Base-by-base conservation (phyloP, 192 early-diverging fungal species). In the Coemansia sp. region DNA sequence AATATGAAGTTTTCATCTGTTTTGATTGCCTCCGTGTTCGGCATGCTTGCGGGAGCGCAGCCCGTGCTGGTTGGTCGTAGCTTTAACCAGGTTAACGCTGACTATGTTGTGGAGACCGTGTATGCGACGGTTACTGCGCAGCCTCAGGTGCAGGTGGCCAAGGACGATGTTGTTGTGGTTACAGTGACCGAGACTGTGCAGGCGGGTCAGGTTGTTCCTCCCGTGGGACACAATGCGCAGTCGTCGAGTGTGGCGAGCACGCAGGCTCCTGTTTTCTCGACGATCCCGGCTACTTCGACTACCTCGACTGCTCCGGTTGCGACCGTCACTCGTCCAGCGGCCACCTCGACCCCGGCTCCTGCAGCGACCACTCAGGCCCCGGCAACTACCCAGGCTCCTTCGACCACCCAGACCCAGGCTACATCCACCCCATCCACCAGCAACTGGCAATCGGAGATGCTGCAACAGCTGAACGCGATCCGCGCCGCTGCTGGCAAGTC, bases 1-100 rank as follows among this genome's bases (percentile, higher is more conserved):
- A 69, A 46, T 51, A 72, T 71, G 54, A 78, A 72, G 66, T 63
- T 78, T 55, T 34, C 66, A 23, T 68, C 66, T 4, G 59, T 78
- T 63, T 11, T 66, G 17, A 20, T 72, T 4, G 70, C 66, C 7
- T 57, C 75, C 7, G 37, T 72, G 4, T 65, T 78, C 17, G 66
- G 70, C 17, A 70, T 70, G 37, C 34, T 69, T 22, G 70, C 64
- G 22, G 36, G 60, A 7, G 75, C 70, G 15, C 66, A 72, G 70
- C 66, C 75, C 0, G 36, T 69, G 22, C 51, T 11, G 5, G 23
- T 72, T 2, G 50, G 38, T 22, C 60, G 65, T 21, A 53, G 62
- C 49, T 66, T 59, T 49, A 60, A 62, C 37, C 54, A 47, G 19
- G 64, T 57, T n/a, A 60, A 60, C 15, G 31, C 60, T 4, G 28